Conservation (phyloP, 805 yeast genomes). For the Ogataea salicorniae region DNA sequence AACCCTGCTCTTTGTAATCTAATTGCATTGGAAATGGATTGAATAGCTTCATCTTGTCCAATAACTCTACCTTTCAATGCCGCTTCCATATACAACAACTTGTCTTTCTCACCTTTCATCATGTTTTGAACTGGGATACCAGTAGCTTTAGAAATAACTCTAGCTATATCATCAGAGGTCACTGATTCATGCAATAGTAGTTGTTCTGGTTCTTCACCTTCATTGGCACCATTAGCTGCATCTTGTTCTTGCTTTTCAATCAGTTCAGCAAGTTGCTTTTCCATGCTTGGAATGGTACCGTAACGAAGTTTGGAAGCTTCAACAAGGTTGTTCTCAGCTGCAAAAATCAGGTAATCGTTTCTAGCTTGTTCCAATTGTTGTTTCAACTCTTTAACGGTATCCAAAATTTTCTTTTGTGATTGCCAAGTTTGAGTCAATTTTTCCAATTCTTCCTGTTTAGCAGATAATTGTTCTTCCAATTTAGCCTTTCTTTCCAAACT, state of each 20-base stretch:
- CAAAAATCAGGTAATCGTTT: slow-evolving; percentile 74
- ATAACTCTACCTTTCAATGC: slow-evolving; percentile 73
- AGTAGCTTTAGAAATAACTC: slow-evolving; percentile 88
- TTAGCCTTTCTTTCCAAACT: slow-evolving; percentile 75
- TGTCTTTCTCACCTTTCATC: slow-evolving; percentile 92
- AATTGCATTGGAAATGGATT: slow-evolving; percentile 87
- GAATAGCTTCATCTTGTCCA: slow-evolving; percentile 94
- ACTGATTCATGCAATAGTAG: slow-evolving; percentile 80
- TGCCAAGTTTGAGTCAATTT: slow-evolving; percentile 86
- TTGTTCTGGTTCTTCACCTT: slow-evolving; percentile 23
- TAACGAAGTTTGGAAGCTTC: slow-evolving; percentile 88
- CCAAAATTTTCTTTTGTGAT: slow-evolving; percentile 69
- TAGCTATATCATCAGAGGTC: slow-evolving; percentile 88
- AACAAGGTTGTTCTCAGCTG: slow-evolving; percentile 81
- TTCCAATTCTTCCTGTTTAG: slow-evolving; percentile 58
- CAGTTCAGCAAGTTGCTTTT: slow-evolving; percentile 49
- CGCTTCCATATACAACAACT: slow-evolving; percentile 80
- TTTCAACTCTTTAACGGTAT: slow-evolving; percentile 72
- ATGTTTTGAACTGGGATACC: slow-evolving; percentile 91
- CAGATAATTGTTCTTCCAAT: slow-evolving; percentile 60
- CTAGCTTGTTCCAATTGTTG: slow-evolving; percentile 79
- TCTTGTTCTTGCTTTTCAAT: slow-evolving; percentile 28
- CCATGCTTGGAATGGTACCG: slow-evolving; percentile 76
- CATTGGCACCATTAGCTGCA: slow-evolving; percentile 26
- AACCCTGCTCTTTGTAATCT: slow-evolving; percentile 95